phyloP scores from a whole-genome alignment of 192 early-diverging fungal genomes.

The Coemansia sp. region DNA sequence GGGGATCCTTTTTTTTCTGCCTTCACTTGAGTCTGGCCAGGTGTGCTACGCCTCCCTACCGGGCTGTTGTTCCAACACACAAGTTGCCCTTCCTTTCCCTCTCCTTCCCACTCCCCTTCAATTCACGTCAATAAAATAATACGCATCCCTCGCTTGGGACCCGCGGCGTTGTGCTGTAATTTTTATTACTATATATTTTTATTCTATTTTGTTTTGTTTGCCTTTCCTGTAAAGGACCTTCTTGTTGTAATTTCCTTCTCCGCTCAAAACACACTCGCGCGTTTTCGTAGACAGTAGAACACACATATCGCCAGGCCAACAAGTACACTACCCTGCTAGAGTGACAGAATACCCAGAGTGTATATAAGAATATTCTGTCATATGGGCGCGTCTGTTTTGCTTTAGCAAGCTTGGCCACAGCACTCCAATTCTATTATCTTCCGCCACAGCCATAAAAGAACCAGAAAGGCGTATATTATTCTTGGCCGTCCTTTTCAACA shows the following conservation, averaged over 20 bases:
- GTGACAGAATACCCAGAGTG: not conserved
- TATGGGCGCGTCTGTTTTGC: not conserved
- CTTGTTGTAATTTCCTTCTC: not conserved
- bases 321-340: not conserved
- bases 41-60: conserved; percentile 16
- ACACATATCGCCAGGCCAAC: not conserved
- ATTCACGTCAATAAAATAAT: not conserved
- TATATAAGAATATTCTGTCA: not conserved
- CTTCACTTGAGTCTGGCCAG: not conserved
- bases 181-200: conserved; percentile 5
- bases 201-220: not conserved
- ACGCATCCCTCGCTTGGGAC: not conserved
- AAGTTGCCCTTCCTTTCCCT: not conserved
- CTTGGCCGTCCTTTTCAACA: not conserved
- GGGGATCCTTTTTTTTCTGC: not conserved
- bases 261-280: not conserved
- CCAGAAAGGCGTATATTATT: not conserved
- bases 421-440: not conserved
- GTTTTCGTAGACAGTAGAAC: not conserved
- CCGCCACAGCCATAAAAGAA: not conserved
- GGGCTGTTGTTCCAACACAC: conserved; percentile 15
- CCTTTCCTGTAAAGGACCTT: not conserved
- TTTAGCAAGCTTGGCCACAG: not conserved
- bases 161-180: not conserved
- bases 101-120: not conserved